Evolutionary conservation across 192 early-diverging fungal species (phyloP), one percentile per base, ranked within the genome.

Genomic region (Phlyctochytrium bullatum): DNA sequence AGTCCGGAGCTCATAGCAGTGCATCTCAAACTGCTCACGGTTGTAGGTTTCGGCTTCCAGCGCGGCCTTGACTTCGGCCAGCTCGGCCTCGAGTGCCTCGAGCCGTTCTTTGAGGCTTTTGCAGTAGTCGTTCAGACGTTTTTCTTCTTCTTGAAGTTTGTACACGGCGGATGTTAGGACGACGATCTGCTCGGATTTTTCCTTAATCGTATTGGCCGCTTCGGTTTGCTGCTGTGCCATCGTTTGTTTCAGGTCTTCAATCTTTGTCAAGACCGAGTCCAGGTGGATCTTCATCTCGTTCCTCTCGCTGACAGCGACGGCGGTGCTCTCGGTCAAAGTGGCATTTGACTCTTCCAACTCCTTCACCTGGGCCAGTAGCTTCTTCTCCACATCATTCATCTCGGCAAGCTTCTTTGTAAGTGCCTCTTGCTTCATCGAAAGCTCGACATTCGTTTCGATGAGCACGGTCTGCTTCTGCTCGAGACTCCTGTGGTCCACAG

Each of bases 11-110:
- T 78, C 77, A 52, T 80, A 65, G 2, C 77, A 62, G 35, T 76
- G 66, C 2, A 67, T 62, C 52, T 84, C 79, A 24, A 84, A 65
- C 23, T 64, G 65, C 64, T 84, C 82, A n/a, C 73, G 64, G 59
- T 70, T 71, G 25, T 59, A 34, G 14, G 75, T 74, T 64, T 80
- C 76, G 0, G 62, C 68, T n/a, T 64, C 58, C 2, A 80, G 66
- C 32, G 61, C 52, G n/a, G 57, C 58, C 47, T 77, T 64, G 31
- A 73, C 73, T 27, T 62, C 73, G 1, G 40, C 35, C 25, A 79
- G 63, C 27, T 78, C 69, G 16, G 2, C 29, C 31, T 78, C 75
- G 32, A 82, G 57, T 36, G 61, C 52, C n/a, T 69, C 75, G 17
- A 82, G 67, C n/a, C 69, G 31, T 23, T 52, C 17, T 40, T 74